These are phyloP conservation scores for Fusarium succisae DNA, from an alignment of 2,329 filamentous ascomycete species.

Conservation along the genomic window DNA sequence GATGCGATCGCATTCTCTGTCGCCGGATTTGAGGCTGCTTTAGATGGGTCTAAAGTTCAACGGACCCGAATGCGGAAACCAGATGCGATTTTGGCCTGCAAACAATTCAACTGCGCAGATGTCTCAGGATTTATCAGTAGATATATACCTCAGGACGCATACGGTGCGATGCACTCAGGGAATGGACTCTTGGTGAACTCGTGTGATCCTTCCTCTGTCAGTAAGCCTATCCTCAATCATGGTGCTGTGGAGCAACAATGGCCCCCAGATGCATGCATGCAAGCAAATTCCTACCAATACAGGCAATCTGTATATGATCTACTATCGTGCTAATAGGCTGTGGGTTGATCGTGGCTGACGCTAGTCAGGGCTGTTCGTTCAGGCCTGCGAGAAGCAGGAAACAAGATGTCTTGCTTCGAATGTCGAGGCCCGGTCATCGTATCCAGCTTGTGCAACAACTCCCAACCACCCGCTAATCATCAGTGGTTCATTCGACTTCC, in stretches of 20 bases:
- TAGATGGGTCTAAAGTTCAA: conserved; percentile 30
- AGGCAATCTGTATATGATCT: conserved; percentile 10
- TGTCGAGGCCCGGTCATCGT: conserved; percentile 11
- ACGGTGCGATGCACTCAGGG: conserved; percentile 18
- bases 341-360: conserved; percentile 10
- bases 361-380: conserved; percentile 21
- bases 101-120: conserved; percentile 9
- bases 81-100: conserved; percentile 29
- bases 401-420: conserved; percentile 11
- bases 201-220: conserved; percentile 8
- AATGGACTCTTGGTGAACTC: conserved; percentile 2
- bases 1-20: conserved; percentile 13
- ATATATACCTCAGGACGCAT: conserved; percentile 28
- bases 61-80: conserved; percentile 27
- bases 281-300: conserved; percentile 12
- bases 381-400: conserved; percentile 9
- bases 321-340: conserved; percentile 12
- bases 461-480: not conserved
- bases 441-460: conserved; percentile 25
- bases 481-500: not conserved
- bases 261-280: conserved; percentile 33
- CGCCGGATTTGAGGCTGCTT: conserved; percentile 30
- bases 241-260: conserved; percentile 29
- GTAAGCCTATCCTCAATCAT: conserved; percentile 8
- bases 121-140: conserved; percentile 12